Conservation (phyloP, 352 stramenopile species). For the Achlya hypogyna region DNA sequence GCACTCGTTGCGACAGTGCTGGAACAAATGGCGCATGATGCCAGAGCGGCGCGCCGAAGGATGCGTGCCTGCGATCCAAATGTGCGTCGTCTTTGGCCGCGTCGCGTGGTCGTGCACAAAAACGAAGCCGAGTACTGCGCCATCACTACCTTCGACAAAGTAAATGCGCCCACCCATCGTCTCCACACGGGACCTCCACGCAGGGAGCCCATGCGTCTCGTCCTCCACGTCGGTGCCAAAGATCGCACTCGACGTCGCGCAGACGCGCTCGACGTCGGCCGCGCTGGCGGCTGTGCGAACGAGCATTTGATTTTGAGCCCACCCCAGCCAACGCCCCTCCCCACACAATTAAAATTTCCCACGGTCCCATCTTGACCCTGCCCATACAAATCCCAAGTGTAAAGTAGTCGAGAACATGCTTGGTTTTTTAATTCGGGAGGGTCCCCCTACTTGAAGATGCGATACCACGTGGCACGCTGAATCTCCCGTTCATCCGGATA, state of each 20-base stretch:
- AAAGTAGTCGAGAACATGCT: no score
- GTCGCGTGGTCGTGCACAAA: neutral
- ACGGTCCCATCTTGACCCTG: no score
- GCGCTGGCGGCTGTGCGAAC: neutral
- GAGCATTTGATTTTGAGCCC: no score
- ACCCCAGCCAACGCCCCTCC: no score
- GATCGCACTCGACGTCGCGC: neutral
- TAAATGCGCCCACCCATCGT: neutral
- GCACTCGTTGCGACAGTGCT: neutral
- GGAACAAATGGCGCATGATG: neutral
- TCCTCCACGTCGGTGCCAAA: neutral
- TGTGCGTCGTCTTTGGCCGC: neutral
- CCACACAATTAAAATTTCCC: no score
- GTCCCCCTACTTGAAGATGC: neutral
- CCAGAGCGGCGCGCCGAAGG: neutral
- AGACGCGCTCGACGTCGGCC: neutral
- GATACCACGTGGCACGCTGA: neutral
- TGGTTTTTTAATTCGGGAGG: no score
- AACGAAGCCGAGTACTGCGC: neutral
- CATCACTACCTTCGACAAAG: neutral
- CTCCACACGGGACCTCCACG: neutral
- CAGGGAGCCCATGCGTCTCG: neutral
- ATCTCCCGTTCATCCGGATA: neutral
- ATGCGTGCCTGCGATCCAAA: neutral
- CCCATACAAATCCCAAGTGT: no score